Conservation (phyloP, 208 protist species). For the Leishmania guyanensis region DNA sequence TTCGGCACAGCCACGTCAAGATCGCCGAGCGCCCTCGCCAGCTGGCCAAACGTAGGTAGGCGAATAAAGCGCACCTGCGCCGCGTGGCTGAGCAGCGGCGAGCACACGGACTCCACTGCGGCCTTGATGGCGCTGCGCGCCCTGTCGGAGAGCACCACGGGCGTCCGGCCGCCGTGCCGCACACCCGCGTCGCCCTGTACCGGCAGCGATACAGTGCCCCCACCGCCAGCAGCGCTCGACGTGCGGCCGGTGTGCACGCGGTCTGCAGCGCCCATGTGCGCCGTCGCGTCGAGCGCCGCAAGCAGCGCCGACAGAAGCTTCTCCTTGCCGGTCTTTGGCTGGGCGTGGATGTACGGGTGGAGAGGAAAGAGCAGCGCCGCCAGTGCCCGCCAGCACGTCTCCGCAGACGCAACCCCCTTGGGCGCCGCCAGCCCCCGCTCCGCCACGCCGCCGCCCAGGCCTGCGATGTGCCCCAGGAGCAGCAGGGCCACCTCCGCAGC, state of each 20-base stretch:
- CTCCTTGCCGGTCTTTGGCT: constrained; percentile 43
- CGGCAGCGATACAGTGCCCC: background rate
- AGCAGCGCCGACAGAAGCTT: constrained; percentile 36
- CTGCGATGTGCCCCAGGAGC: constrained; percentile 25
- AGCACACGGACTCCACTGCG: constrained; percentile 58
- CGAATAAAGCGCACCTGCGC: constrained; percentile 65
- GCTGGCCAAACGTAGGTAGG: constrained; percentile 37
- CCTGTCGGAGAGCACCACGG: constrained; percentile 13
- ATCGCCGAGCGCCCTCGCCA: constrained; percentile 34
- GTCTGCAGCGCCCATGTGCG: background rate
- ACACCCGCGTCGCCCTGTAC: background rate
- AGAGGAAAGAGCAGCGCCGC: constrained; percentile 43
- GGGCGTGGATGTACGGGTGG: constrained; percentile 31
- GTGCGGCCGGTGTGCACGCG: background rate
- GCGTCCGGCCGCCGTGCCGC: background rate
- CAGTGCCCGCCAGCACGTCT: constrained; percentile 52
- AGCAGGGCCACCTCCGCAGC: constrained; percentile 22
- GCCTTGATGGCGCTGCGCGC: constrained; percentile 35
- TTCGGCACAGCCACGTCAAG: constrained; percentile 42
- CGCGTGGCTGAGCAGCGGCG: constrained; percentile 55
- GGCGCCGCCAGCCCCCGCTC: background rate
- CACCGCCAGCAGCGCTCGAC: background rate
- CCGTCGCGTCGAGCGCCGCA: constrained; percentile 30
- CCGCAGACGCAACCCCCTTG: background rate
- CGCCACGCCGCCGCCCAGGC: background rate